A percentile compares a stretch with the other conserved stretches of the same genome.
These are phyloP conservation scores for Syzygium syzygioides DNA, from an alignment of 441 rosid genomes.

Conservation along the genomic window DNA sequence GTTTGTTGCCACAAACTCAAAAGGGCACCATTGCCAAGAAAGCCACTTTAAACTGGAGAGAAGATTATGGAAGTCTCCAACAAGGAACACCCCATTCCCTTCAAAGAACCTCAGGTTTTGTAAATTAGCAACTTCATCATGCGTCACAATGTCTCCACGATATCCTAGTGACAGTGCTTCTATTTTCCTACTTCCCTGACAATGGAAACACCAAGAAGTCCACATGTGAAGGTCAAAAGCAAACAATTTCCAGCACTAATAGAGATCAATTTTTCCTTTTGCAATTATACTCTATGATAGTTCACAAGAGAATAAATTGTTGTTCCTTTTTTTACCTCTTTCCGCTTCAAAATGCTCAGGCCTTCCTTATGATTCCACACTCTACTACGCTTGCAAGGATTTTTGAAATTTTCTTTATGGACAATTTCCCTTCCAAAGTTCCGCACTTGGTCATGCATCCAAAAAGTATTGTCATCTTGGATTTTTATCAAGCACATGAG, in stretches of 20 bases:
- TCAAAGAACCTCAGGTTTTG: neutral
- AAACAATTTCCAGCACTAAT: neutral
- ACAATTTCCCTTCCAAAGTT: neutral
- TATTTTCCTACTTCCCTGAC: neutral
- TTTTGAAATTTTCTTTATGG: neutral
- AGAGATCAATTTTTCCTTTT: too few relatives aligned
- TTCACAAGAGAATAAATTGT: neutral
- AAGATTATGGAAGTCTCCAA: neutral
- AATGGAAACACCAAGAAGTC: neutral
- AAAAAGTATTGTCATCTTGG: neutral
- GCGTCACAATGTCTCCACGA: neutral
- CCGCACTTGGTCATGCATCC: neutral
- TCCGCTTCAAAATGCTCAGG: neutral
- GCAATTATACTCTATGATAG: neutral
- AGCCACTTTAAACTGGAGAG: neutral
- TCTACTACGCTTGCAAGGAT: neutral
- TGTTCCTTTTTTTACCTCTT: neutral
- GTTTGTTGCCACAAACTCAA: neutral
- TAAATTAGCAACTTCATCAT: neutral
- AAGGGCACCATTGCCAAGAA: accelerated
- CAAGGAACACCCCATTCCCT: neutral
- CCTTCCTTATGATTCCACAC: neutral
- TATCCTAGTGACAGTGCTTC: neutral
- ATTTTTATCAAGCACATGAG: neutral
- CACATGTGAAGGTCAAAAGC: neutral